Base-by-base conservation (phyloP, 1,284 basidiomycete species). In the Xerocomus minutiporus region DNA sequence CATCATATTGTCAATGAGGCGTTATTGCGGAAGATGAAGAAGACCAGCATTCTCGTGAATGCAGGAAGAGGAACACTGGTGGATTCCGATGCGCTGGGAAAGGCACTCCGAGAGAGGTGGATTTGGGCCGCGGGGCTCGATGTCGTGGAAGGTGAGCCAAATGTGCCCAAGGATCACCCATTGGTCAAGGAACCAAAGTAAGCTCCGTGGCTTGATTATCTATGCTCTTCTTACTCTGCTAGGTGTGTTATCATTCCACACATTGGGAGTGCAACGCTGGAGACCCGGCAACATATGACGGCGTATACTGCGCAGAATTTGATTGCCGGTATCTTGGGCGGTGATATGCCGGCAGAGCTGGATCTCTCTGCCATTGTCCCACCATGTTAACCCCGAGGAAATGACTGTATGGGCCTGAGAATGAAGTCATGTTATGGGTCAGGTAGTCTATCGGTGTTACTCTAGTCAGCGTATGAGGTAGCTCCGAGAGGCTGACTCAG, bases 91-190 rank as follows among this genome's bases (percentile, higher is more conserved):
- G 95, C 95, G 8, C 79, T 99, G 8, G 87, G 87, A 1, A 82
- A 79, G 54, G 95, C 94, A 0, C 72, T 98, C 43, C 73, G 75
- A 45, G 80, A 86, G 56, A 80, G 80, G 2, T 83, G 84, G 79
- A 88, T 98, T 40, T 96, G 88, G 76, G 94, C 86, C 23, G 96
- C 96, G 0, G 96, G 92, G 0, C 64, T 99, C 6, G 96, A 99
- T 68, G 96, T 98, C 32, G 83, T 97, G 11, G 92, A 94, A 59
- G 92, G 91, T 31, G 96, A 99, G 70, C 96, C 96, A 0, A 73
- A 88, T 45, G 77, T 98, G 31, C 63, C 70, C 1, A 69, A 73
- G 2, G 84, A 90, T 60, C 93, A 98, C 68, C 85, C 88, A 1
- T 71, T 97, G 41, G 83, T 97, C 35, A 80, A 80, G 60, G 83